A percentile compares a stretch with the other conserved stretches of the same genome.
Evolutionary conservation across 768 basidiomycete genomes (phyloP).

Genomic region (Hydnum rufescens): DNA sequence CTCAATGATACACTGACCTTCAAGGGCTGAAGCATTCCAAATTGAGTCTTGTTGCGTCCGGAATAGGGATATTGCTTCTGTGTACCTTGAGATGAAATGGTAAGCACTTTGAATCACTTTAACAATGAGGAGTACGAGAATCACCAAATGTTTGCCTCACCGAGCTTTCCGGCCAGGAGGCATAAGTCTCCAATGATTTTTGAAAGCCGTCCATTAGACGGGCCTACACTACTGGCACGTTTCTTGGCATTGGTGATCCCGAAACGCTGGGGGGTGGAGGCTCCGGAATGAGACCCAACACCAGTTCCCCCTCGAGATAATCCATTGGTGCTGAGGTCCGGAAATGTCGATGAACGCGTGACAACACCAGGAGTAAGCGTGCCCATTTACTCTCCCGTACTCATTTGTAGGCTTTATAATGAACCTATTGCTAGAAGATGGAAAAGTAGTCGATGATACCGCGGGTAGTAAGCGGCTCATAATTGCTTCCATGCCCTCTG

Average conservation of each 20-base stretch:
- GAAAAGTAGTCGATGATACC: too few relatives aligned
- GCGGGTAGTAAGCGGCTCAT: too few relatives aligned
- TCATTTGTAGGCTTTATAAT: not conserved
- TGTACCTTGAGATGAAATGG: conserved; percentile 35
- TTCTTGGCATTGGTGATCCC: conserved; percentile 24
- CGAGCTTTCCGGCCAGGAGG: conserved; percentile 64
- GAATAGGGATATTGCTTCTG: conserved; percentile 63
- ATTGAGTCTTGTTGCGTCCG: conserved; percentile 53
- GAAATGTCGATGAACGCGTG: not conserved
- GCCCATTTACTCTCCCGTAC: not conserved
- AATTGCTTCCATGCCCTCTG: conserved; percentile 69
- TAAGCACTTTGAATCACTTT: not conserved
- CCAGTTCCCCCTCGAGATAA: too few relatives aligned
- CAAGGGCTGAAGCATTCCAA: conserved; percentile 80
- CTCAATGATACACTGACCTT: conserved; percentile 62
- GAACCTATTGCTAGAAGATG: conserved; percentile 15
- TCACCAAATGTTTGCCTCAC: conserved; percentile 68
- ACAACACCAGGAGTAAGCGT: not conserved
- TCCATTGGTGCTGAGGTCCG: too few relatives aligned
- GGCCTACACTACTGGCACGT: conserved; percentile 41
- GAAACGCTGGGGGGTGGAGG: not conserved
- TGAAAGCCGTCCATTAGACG: conserved; percentile 68
- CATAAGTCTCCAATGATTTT: conserved; percentile 83
- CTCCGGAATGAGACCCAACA: too few relatives aligned
- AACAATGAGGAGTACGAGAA: conserved; percentile 3